Evolutionary conservation across 2,329 filamentous ascomycete species (phyloP), one percentile per base, ranked within the genome.

Genomic region (Tolypocladium amazonense): DNA sequence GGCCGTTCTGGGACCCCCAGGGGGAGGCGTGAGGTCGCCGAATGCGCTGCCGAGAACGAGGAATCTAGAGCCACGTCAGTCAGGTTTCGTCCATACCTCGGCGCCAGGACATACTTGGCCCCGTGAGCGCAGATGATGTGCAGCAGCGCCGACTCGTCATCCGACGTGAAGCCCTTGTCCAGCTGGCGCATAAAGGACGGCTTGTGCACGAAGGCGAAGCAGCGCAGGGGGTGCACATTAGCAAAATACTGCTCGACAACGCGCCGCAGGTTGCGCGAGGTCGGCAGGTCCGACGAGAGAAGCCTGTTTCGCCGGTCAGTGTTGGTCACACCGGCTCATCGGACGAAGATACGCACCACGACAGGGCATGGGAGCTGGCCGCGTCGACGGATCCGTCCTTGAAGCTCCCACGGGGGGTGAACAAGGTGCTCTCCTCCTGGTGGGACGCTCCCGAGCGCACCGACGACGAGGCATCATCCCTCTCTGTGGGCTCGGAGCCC

Each of bases 201-300:
- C 56, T 74, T 73, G 57, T 75, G 73, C 23, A 75, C 72, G 67
- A 75, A 75, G 20, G 73, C 72, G 58, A 75, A 75, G 61, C 73
- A 75, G 25, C 73, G 70, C 5, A 75, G 68, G n/a, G 72, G 72
- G 57, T 75, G 79, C 5, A 75, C 65, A 37, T 75, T 75, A 60
- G 71, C 65, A 62, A 75, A 75, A 59, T 75, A 75, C 61, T 72
- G 72, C 54, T 74, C 72, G 30, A 74, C 70, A 4, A 74, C 68
- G 0, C 68, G 68, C 18, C 72, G 72, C 27, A 75, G 67, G 52
- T 73, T 71, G 57, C 70, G 69, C n/a, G 62, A 58, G 12, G 69
- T 65, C 14, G 72, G 72, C 6, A 75, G 69, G 14, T 66, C 70
- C 20, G 70, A 62, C 7, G 71, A 69, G 25, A 73, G 64, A 12